A percentile compares a stretch with the other conserved stretches of the same genome.
phyloP scores from a whole-genome alignment of 192 early-diverging fungal species.

The Umbelopsis ramanniana region DNA sequence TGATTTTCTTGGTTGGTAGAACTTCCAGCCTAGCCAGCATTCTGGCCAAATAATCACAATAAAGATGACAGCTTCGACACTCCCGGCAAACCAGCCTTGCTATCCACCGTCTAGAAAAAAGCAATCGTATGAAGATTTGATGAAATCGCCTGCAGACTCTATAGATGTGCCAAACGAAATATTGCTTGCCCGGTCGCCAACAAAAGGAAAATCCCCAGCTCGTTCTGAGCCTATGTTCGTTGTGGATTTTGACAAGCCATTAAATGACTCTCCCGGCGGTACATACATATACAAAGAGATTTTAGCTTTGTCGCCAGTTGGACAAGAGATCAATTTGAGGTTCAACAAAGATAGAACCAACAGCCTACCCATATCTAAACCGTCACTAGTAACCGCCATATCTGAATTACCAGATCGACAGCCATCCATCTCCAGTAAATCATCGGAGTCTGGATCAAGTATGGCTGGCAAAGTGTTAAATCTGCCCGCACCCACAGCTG shows the following conservation, averaged over 20 bases:
- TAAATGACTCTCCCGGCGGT: too few relatives aligned
- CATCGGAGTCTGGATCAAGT: conserved; percentile 10
- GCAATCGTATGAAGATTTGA: neutral
- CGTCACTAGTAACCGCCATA: neutral
- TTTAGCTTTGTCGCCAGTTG: too few relatives aligned
- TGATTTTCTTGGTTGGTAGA: neutral
- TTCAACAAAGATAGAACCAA: too few relatives aligned
- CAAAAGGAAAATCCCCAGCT: neutral
- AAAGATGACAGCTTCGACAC: conserved; percentile 3
- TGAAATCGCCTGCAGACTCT: neutral
- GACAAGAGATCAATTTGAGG: neutral
- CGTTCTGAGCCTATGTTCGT: too few relatives aligned
- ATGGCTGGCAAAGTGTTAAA: neutral
- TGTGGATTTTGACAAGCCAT: too few relatives aligned
- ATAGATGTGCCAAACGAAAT: neutral
- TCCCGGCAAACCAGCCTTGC: neutral
- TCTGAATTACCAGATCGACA: neutral
- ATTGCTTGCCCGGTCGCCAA: too few relatives aligned
- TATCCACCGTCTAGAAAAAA: neutral
- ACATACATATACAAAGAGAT: too few relatives aligned
- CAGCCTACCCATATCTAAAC: neutral
- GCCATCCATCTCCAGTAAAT: conserved; percentile 5
- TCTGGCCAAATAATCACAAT: neutral
- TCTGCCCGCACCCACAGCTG: conserved; percentile 41
- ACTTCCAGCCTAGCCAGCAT: neutral